A percentile compares a stretch with the other conserved stretches of the same genome.
Conservation (phyloP, 805 yeast species). For the Kluyveromyces wickerhamii region DNA sequence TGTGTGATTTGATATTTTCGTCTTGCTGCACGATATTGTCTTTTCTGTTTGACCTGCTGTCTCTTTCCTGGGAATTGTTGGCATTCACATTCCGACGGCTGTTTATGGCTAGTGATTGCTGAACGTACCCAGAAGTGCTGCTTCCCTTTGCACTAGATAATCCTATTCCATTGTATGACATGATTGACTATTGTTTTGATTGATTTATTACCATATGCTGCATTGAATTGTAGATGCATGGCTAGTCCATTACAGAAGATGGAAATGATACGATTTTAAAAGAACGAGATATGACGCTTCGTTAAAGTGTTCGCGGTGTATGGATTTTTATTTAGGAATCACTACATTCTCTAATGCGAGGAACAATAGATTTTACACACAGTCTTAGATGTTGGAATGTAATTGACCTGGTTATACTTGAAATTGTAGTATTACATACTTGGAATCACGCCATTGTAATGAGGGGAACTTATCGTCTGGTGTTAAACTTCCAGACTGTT, state of each 20-base stretch:
- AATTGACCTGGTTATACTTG: conserved; percentile 25
- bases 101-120: conserved; percentile 22
- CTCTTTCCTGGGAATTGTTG: too few species aligned
- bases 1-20: conserved; percentile 13
- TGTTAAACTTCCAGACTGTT: conserved; percentile 9
- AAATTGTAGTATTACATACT: conserved; percentile 24
- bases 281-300: neutral
- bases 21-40: conserved; percentile 4
- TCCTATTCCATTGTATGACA: conserved; percentile 29
- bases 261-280: too few species aligned
- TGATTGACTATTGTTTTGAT: too few species aligned
- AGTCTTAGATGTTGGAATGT: too few species aligned
- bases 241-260: too few species aligned
- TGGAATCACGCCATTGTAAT: conserved; percentile 20
- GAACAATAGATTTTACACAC: too few species aligned
- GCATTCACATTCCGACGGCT: conserved; percentile 1
- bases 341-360: too few species aligned
- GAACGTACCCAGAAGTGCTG: conserved; percentile 29
- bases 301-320: conserved; percentile 3
- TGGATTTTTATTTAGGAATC: too few species aligned
- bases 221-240: too few species aligned
- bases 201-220: too few species aligned
- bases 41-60: conserved; percentile 1
- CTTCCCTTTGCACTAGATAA: conserved; percentile 29
- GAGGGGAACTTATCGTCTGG: conserved; percentile 19